These are phyloP conservation scores for Saraca asoca DNA, from an alignment of 331 rosid species.

Conservation along the genomic window DNA sequence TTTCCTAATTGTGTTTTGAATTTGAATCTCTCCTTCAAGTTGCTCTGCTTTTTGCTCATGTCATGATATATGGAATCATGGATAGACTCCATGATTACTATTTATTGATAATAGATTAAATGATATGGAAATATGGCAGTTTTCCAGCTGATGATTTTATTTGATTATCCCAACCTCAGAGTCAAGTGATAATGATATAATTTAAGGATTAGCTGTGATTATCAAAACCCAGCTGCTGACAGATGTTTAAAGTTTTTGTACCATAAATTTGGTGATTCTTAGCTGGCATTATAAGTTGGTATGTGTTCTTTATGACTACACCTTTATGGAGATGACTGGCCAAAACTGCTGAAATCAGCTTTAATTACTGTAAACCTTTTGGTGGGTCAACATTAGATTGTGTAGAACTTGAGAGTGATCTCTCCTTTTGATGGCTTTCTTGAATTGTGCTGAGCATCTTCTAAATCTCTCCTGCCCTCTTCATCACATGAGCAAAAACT, in stretches of 20 bases:
- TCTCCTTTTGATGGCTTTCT: slow-evolving; percentile 19
- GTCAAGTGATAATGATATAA: not conserved
- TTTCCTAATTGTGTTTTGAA: not conserved
- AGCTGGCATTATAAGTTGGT: not conserved
- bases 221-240: slow-evolving; percentile 20
- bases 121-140: slow-evolving; percentile 3
- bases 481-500: not conserved
- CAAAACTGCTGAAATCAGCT: slow-evolving; percentile 1
- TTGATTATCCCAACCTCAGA: not conserved
- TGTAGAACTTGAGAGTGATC: slow-evolving; percentile 1
- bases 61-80: slow-evolving; percentile 21
- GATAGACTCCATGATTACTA: not conserved
- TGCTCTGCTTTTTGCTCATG: slow-evolving; percentile 4
- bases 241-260: not conserved
- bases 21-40: slow-evolving; percentile 6
- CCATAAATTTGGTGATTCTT: not conserved
- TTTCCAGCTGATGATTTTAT: not conserved
- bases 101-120: not conserved
- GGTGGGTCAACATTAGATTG: not conserved
- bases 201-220: slow-evolving; percentile 15
- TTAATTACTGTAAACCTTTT: too few relatives aligned
- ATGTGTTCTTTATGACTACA: slow-evolving; percentile 5
- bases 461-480: not conserved
- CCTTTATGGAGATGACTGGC: slow-evolving; percentile 10
- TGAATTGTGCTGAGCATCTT: slow-evolving; percentile 8